Conservation (phyloP, 129 eudicot genomes). For the Kitagawia praeruptora region DNA sequence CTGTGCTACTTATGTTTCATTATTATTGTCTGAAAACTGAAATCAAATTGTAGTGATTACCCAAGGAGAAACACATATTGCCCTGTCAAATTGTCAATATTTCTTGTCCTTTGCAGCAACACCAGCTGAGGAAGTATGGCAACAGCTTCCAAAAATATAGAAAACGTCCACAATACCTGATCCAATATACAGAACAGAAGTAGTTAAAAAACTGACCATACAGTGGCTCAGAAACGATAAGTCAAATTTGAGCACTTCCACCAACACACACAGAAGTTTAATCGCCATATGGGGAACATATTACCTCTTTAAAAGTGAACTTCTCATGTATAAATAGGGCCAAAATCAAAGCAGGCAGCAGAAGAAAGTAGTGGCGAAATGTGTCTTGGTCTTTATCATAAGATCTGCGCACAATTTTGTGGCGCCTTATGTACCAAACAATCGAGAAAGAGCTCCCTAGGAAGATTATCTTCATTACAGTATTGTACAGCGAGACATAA, state of each 20-base stretch:
- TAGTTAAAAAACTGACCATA: not conserved
- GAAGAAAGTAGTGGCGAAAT: constrained; percentile 75
- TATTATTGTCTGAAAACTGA: not conserved
- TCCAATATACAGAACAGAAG: constrained; percentile 14
- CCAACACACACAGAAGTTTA: not conserved
- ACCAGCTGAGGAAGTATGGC: constrained; percentile 98
- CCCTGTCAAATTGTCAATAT: constrained; percentile 93
- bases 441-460: constrained; percentile 90
- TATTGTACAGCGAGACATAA: constrained; percentile 70
- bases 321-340: constrained; percentile 68
- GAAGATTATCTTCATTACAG: constrained; percentile 76
- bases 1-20: not conserved
- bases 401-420: constrained; percentile 87
- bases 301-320: constrained; percentile 87
- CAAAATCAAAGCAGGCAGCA: constrained; percentile 68
- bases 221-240: not conserved
- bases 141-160: constrained; percentile 87
- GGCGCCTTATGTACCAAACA: constrained; percentile 92
- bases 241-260: not conserved
- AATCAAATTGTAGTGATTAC: constrained; percentile 28
- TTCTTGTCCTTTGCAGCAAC: constrained; percentile 90
- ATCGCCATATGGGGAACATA: not conserved
- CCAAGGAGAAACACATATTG: constrained; percentile 92
- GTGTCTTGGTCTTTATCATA: constrained; percentile 94
- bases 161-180: constrained; percentile 93